These are phyloP conservation scores for Trichosanthes truncata DNA, from an alignment of 306 rosid species.

Conservation along the genomic window DNA sequence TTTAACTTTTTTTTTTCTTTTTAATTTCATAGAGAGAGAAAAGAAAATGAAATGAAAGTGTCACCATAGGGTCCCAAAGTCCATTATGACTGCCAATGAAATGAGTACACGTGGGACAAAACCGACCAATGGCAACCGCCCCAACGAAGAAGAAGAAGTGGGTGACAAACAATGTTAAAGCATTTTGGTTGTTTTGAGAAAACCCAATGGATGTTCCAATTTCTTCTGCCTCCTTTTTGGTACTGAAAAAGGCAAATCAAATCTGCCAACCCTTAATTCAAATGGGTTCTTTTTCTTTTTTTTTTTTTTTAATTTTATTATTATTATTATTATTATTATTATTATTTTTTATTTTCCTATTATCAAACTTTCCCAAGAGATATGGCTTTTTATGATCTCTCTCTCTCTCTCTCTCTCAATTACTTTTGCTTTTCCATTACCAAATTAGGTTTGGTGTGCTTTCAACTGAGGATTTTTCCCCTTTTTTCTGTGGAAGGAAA, in stretches of 20 bases:
- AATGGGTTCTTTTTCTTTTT: neutral
- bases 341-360: neutral
- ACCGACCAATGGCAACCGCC: constrained; percentile 2
- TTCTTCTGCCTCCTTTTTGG: neutral
- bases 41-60: neutral
- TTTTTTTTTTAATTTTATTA: too few species aligned
- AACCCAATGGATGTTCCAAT: neutral
- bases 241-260: neutral
- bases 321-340: too few species aligned
- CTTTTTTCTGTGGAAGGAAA: neutral
- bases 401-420: neutral
- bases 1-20: neutral
- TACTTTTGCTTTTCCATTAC: neutral
- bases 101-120: neutral
- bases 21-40: neutral
- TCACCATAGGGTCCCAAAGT: neutral
- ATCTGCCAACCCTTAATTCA: neutral
- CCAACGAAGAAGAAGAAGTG: neutral
- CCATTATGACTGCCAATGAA: neutral
- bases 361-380: neutral
- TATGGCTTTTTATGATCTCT: neutral
- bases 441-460: neutral
- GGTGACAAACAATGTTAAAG: constrained; percentile 1
- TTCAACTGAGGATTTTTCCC: too few species aligned
- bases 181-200: neutral